Percentiles rank a stretch among this genome's conserved stretches.
Conservation (phyloP, 179 eudicot genomes). For the Pouteria campechiana region DNA sequence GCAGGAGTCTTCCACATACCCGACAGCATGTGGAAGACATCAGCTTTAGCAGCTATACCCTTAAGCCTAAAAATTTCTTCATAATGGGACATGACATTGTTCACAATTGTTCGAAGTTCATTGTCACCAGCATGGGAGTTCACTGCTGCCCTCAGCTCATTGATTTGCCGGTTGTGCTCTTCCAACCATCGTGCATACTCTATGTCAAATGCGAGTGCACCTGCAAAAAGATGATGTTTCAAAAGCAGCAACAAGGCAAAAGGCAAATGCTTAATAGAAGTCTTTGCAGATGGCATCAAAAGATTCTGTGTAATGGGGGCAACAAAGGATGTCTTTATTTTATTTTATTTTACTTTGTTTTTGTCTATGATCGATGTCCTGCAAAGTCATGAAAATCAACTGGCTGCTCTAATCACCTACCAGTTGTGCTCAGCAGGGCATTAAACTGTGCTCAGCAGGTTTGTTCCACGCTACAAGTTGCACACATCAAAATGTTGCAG, state of each 20-base stretch:
- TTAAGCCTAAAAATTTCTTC: constrained; percentile 83
- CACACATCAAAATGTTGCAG: too few species aligned
- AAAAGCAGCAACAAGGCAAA: neutral
- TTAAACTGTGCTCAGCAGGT: too few species aligned
- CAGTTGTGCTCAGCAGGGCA: too few species aligned
- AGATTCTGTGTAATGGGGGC: too few species aligned
- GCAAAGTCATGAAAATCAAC: too few species aligned
- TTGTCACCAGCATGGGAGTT: constrained; percentile 91
- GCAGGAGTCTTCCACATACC: constrained; percentile 99
- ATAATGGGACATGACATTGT: constrained; percentile 72
- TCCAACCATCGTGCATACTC: constrained; percentile 94
- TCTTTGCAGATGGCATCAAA: too few species aligned
- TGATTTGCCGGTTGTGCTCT: constrained; percentile 75
- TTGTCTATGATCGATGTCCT: too few species aligned
- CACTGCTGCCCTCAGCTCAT: constrained; percentile 86
- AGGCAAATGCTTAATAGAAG: too few species aligned
- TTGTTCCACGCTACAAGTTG: too few species aligned
- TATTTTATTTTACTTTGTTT: too few species aligned
- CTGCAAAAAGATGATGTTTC: constrained; percentile 20
- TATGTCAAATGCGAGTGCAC: constrained; percentile 91
- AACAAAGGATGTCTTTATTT: too few species aligned
- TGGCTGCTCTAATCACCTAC: too few species aligned
- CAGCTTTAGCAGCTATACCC: constrained; percentile 83
- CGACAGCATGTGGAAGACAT: constrained; percentile 86
- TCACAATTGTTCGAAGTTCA: constrained; percentile 85